Evolutionary conservation across 1,139 yeast genomes (phyloP), one percentile per base, ranked within the genome.

Genomic region (Yamadazyma membranifaciens): DNA sequence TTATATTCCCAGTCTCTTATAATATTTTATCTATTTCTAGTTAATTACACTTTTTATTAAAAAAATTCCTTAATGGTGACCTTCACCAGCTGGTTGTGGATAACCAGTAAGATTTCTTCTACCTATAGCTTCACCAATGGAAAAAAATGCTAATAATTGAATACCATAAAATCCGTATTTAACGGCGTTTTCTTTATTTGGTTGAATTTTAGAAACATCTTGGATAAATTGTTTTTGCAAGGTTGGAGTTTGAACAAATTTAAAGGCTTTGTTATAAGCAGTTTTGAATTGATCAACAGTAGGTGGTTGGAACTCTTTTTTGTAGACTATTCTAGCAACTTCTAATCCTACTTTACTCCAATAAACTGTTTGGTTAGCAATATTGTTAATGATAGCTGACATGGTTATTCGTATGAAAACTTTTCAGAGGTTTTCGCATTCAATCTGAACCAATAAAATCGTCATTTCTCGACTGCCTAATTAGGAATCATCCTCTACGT

Each of bases 41-140:
- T 24, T 27, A 27, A 27, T n/a, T 27, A 27, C 30, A 27, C n/a
- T 27, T 27, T n/a, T 13, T 27, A 10, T 25, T 25, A 4, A 25
- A 25, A 25, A 13, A 33, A 11, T 36, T 36, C 24, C 5, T 20
- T 50, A 44, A 44, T 55, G 57, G 44, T 65, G 70, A 49, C 58
- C 60, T 20, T 20, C 24, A 44, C 49, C 57, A 38, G 65, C 71
- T 46, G 62, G 67, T 14, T 73, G 55, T 59, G 87, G 87, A 78
- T 89, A 89, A 53, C 96, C 96, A 59, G 87, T 83, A 48, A 89
- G 57, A 60, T 84, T 75, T 78, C 98, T 87, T 79, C 98, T 89
- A 60, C 99, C 99, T 60, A 92, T 78, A 54, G 91, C 82, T 77
- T 92, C 98, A 62, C 99, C 99, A 39, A 92, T 75, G 25, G 97